Evolutionary conservation across 202 grass and related monocot species (phyloP), one percentile per base, ranked within the genome.

Genomic region (Setaria viridis): DNA sequence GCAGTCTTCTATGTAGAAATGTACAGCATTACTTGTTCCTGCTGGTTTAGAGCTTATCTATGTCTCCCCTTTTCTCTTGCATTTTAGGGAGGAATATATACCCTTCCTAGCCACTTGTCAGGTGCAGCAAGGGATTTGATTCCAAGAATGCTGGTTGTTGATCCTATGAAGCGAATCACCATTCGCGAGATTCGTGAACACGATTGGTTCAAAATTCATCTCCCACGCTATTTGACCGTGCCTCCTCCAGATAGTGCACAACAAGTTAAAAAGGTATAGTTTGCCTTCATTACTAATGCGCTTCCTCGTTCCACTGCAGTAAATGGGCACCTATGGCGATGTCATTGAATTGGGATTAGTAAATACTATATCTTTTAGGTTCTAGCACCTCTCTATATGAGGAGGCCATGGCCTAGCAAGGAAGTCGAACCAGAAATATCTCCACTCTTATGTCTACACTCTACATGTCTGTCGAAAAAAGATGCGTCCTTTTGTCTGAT

Each of bases 131-230:
- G 93, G 77, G 93, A 98, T 87, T 88, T 98, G 80, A 98, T 98
- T 85, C 95, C 95, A 41, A 89, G 92, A 77, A 98, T 98, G 95
- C 74, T 98, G 47, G 89, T 98, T 64, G 95, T 98, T 64, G 95
- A 98, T 50, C 95, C 95, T 81, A 98, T 98, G 95, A 98, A 98
- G 54, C 82, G 95, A 78, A 98, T 98, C 62, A 98, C 93, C 58
- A 95, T 98, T 60, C 87, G 91, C 39, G 93, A 95, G 83, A 98
- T 98, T 51, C 91, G 93, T 59, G 93, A 93, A 64, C 95, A 98
- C 82, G 83, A 88, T 57, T 98, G 95, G 95, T 98, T 98, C 67
- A 79, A 93, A 80, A 71, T 83, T 87, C 87, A 72, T 64, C 89
- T 98, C 21, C 95, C 95, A 53, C 93, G 91, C 60, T 98, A 98